Evolutionary conservation across 371 early-diverging fungal genomes (phyloP).

Genomic region (Saksenaea vasiformis): DNA sequence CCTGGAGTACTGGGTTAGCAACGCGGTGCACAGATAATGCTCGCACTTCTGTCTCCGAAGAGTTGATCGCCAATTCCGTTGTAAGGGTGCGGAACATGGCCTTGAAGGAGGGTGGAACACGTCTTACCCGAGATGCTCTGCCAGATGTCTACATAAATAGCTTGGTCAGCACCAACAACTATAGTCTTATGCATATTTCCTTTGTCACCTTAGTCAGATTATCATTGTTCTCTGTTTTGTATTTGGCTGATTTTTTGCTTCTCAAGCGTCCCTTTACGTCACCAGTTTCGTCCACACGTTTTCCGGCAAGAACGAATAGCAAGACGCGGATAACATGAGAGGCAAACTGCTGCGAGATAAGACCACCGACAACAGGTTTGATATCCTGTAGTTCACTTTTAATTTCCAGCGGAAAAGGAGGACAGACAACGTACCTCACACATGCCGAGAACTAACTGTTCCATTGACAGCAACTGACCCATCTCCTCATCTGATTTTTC

Average conservation of each 20-base stretch:
- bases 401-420: background rate
- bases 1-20: constrained; percentile 80
- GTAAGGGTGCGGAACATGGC: constrained; percentile 58
- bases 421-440: constrained; percentile 32
- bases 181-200: background rate
- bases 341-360: constrained; percentile 75
- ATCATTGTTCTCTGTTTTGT: constrained; percentile 68
- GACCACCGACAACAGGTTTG: constrained; percentile 61
- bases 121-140: constrained; percentile 40
- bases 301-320: constrained; percentile 70
- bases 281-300: constrained; percentile 57
- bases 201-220: constrained; percentile 32
- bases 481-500: constrained; percentile 29
- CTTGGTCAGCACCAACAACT: background rate
- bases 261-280: constrained; percentile 55
- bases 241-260: constrained; percentile 67
- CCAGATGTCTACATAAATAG: constrained; percentile 19
- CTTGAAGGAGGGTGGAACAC: constrained; percentile 66
- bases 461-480: constrained; percentile 66
- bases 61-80: constrained; percentile 53
- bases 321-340: constrained; percentile 76
- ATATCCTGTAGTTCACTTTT: constrained; percentile 38
- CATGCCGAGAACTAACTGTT: constrained; percentile 61
- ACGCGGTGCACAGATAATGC: constrained; percentile 65
- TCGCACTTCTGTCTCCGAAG: constrained; percentile 62